Percentiles rank a stretch among this genome's conserved stretches.
phyloP scores from a whole-genome alignment of 106 monocot genomes.

The Dioscorea alata region DNA sequence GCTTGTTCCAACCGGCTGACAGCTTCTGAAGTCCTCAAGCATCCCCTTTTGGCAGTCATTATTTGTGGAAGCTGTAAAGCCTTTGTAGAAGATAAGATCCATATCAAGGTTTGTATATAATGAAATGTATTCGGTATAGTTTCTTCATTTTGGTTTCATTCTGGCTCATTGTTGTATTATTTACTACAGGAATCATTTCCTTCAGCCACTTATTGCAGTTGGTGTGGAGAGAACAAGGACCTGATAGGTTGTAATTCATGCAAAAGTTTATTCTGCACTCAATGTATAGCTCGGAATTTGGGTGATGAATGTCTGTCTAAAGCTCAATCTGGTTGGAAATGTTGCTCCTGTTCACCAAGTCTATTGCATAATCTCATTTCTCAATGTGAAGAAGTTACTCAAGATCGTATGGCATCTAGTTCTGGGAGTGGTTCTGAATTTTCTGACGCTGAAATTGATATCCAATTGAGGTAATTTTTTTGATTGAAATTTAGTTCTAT shows the following conservation, averaged over 20 bases:
- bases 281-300: conserved; percentile 72
- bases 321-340: conserved; percentile 60
- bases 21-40: conserved; percentile 46
- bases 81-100: conserved; percentile 49
- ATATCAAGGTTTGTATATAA: conserved; percentile 38
- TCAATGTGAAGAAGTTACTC: conserved; percentile 54
- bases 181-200: conserved; percentile 33
- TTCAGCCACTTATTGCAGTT: conserved; percentile 46
- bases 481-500: neutral
- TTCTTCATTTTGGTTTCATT: neutral
- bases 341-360: conserved; percentile 71
- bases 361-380: conserved; percentile 39
- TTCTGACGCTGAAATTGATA: conserved; percentile 36
- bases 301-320: conserved; percentile 49
- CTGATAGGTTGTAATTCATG: conserved; percentile 62
- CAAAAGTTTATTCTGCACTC: conserved; percentile 55
- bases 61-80: conserved; percentile 60
- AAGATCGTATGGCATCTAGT: conserved; percentile 21
- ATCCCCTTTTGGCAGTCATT: conserved; percentile 78
- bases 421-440: conserved; percentile 51
- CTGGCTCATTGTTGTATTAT: neutral
- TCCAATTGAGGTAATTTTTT: conserved; percentile 29
- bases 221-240: conserved; percentile 62
- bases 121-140: neutral
- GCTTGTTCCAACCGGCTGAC: conserved; percentile 45